Evolutionary conservation across 371 early-diverging fungal genomes (phyloP).

Genomic region (Lichtheimia ramosa): DNA sequence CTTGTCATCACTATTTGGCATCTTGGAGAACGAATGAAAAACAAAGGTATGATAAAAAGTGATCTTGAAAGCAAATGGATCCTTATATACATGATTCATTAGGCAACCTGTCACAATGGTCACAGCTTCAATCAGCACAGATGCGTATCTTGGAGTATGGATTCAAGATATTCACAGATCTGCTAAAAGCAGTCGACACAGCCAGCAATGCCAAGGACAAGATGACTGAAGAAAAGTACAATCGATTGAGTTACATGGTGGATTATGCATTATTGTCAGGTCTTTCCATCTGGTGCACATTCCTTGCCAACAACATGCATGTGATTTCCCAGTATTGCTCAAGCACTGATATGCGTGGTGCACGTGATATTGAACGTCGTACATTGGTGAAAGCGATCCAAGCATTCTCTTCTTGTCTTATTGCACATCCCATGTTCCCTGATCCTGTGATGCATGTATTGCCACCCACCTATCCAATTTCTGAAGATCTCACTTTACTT

Average conservation of each 20-base stretch:
- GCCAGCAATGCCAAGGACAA: constrained; percentile 15
- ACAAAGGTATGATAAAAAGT: constrained; percentile 17
- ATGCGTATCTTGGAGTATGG: constrained; percentile 28
- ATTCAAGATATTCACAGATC: constrained; percentile 24
- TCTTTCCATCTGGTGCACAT: constrained; percentile 48
- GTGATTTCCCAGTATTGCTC: constrained; percentile 35
- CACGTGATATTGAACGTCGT: constrained; percentile 20
- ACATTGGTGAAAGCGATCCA: constrained; percentile 31
- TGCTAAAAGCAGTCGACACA: constrained; percentile 21
- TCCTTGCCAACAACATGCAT: constrained; percentile 24
- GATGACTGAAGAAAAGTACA: constrained; percentile 10
- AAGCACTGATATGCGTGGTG: constrained; percentile 14
- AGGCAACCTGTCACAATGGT: constrained; percentile 22
- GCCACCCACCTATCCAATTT: constrained; percentile 40
- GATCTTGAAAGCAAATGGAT: not conserved
- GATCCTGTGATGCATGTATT: constrained; percentile 37
- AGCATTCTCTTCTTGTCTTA: constrained; percentile 29
- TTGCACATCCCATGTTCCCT: constrained; percentile 39
- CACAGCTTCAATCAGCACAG: constrained; percentile 29
- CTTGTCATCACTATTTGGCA: constrained; percentile 45
- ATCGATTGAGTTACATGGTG: constrained; percentile 15
- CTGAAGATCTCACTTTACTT: constrained; percentile 38
- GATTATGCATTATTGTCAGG: constrained; percentile 33
- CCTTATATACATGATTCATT: not conserved
- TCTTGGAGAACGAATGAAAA: constrained; percentile 33